Base-by-base conservation (phyloP, 2,329 filamentous ascomycete genomes). In the Exophiala phaeomuriformis region DNA sequence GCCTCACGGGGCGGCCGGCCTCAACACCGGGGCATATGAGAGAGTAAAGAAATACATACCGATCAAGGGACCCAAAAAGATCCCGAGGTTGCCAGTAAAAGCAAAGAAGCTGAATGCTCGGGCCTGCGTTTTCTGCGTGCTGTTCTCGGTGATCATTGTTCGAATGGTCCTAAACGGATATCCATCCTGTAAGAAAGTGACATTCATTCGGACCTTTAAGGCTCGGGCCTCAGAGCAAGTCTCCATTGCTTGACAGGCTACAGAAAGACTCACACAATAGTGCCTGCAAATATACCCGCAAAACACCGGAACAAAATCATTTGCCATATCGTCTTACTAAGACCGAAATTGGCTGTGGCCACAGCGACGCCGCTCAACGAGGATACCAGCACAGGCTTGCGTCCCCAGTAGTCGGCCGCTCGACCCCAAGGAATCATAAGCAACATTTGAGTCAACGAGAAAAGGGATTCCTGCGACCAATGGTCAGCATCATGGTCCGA, bases 361-460 rank as follows among this genome's bases (percentile, higher is more conserved):
- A 83, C 51, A 0, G 79, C 70, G 36, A 88, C 77, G 39, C 87
- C 88, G 9, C 76, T 62, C 4, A 90, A 71, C 0, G 83, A 87
- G 62, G 76, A 72, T 2, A 90, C 76, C 7, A 93, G 77, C 0
- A 88, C 77, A 0, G 86, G 86, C 59, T 88, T 88, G 42, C 88
- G 78, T 32, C 88, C 87, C 37, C 83, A 51, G 35, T 53, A 41
- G 68, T 93, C 88, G 2, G 80, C 80, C 51, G 75, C 81, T 63
- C 72, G 74, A 47, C 86, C 86, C 84, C 88, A 91, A 58, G 76
- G 71, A 29, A 91, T 78, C 81, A 91, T 88, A 53, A 90, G 78
- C n/a, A 80, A 52, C 77, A 88, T 88, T 68, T 90, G 86, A 0
- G 84, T 85, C 4, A 85, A 71, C 2, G 83, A 86, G 70, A 90